Evolutionary conservation across 2,329 filamentous ascomycete genomes (phyloP).

Genomic region (Colletotrichum caudatum): DNA sequence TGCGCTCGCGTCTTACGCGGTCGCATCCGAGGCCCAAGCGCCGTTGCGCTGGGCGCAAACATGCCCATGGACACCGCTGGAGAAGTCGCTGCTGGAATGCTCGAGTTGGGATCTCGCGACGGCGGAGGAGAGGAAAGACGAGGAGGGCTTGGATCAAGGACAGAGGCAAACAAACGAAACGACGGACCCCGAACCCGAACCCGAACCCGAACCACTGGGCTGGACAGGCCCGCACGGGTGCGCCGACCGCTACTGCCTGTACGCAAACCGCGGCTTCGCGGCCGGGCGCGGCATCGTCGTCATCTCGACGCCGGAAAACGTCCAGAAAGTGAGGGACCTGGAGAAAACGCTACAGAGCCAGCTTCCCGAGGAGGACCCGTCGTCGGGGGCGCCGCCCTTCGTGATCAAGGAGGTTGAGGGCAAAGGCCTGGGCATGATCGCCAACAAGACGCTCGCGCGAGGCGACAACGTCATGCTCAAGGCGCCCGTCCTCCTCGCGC

Average conservation of each 20-base stretch:
- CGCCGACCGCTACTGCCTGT: slow-evolving; percentile 49
- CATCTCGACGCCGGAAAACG: slow-evolving; percentile 49
- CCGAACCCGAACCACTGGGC: background rate
- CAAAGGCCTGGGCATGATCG: slow-evolving; percentile 46
- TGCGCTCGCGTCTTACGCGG: slow-evolving; percentile 17
- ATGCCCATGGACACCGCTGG: slow-evolving; percentile 30
- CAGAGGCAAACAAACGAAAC: background rate
- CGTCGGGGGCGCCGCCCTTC: slow-evolving; percentile 34
- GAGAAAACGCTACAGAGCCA: background rate
- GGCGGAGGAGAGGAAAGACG: background rate
- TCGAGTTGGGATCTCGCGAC: slow-evolving; percentile 1
- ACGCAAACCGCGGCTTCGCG: slow-evolving; percentile 51
- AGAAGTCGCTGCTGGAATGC: slow-evolving; percentile 28
- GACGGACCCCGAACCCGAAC: slow-evolving; percentile 1
- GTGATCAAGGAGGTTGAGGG: slow-evolving; percentile 45
- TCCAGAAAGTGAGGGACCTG: slow-evolving; percentile 23
- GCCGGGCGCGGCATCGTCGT: slow-evolving; percentile 54
- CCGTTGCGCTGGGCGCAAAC: background rate
- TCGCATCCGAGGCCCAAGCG: slow-evolving; percentile 22
- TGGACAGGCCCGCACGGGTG: slow-evolving; percentile 40
- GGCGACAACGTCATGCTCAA: slow-evolving; percentile 42
- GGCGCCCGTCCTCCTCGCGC: slow-evolving; percentile 38
- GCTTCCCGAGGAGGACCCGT: background rate
- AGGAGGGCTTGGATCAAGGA: background rate
- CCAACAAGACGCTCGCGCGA: slow-evolving; percentile 44